Evolutionary conservation across 345 rosid species (phyloP), one percentile per base, ranked within the genome.

Genomic region (Punica granatum): DNA sequence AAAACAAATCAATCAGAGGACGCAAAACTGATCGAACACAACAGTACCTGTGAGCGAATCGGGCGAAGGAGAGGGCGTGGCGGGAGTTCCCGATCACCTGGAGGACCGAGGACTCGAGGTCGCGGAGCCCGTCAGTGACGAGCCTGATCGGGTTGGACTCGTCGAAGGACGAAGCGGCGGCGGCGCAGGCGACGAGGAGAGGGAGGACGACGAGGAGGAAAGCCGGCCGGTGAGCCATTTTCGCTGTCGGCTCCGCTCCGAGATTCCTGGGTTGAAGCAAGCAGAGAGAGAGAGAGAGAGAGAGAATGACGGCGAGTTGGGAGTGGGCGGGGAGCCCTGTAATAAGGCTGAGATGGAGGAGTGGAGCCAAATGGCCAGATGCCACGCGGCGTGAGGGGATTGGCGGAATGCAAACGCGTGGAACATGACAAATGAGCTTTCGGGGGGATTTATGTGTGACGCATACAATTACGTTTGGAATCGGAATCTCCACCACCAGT

Each of bases 111-210:
- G 82, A 75, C 54, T 87, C 95, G 62, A 85, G 44, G 65, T 87
- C 85, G 41, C 74, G 76, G 65, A 88, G 88, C 60, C 87, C 70
- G 49, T 82, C 92, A 59, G 88, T 80, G 32, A 78, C 85, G 69
- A 90, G 79, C 1, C 86, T 79, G 80, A 86, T 93, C 39, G 91
- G 90, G 32, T 86, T 85, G 69, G 83, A 67, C 28, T 86, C 91
- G 25, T 90, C 83, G 76, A 86, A 89, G 74, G 59, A 67, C 26
- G 86, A 75, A 26, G 74, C 72, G 0, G 79, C 75, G 59, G 80
- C 80, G 12, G 78, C 80, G 76, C 65, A 65, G 78, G 73, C 35
- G 44, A 77, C 73, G 37, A 80, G 43, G 42, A 88, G 23, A 30
- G 82, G 58, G 69, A 84, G 46, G 77, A 63, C 3, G 75, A 67